Evolutionary conservation across 495 filamentous ascomycete genomes (phyloP).

Genomic region (Neurospora pannonica): DNA sequence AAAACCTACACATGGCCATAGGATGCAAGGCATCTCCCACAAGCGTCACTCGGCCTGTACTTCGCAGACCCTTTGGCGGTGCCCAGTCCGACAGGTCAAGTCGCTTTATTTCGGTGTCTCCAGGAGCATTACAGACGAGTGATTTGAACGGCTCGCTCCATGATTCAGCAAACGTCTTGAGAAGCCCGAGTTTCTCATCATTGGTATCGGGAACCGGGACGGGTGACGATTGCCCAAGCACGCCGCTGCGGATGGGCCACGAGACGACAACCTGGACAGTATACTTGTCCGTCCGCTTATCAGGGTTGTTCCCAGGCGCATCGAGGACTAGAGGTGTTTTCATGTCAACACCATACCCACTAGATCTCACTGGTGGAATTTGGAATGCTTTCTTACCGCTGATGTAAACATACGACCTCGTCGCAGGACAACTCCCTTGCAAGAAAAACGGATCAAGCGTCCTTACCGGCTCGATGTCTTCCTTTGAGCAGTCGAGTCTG

Average conservation of each 20-base stretch:
- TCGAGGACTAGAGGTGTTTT: constrained; percentile 19
- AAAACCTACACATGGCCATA: constrained; percentile 51
- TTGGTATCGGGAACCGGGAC: constrained; percentile 32
- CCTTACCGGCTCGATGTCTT: constrained; percentile 19
- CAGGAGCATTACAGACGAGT: constrained; percentile 36
- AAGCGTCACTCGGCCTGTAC: constrained; percentile 36
- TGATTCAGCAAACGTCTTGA: constrained; percentile 41
- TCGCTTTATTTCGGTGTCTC: constrained; percentile 36
- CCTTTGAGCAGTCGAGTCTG: constrained; percentile 18
- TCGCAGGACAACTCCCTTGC: constrained; percentile 48
- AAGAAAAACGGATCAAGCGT: constrained; percentile 51
- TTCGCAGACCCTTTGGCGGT: constrained; percentile 18
- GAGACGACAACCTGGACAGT: constrained; percentile 43
- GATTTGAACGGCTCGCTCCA: constrained; percentile 50
- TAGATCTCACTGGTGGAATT: not conserved
- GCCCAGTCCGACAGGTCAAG: constrained; percentile 50
- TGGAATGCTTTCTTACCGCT: constrained; percentile 16
- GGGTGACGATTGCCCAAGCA: constrained; percentile 11
- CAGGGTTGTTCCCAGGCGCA: constrained; percentile 15
- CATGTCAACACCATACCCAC: not conserved
- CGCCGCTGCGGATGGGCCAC: constrained; percentile 33
- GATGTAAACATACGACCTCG: constrained; percentile 38
- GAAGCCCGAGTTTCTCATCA: constrained; percentile 35
- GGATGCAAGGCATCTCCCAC: constrained; percentile 54
- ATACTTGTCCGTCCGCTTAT: constrained; percentile 8